These are phyloP conservation scores for Cutaneotrichosporon cyanovorans DNA, from an alignment of 1,284 basidiomycete genomes.

Conservation along the genomic window DNA sequence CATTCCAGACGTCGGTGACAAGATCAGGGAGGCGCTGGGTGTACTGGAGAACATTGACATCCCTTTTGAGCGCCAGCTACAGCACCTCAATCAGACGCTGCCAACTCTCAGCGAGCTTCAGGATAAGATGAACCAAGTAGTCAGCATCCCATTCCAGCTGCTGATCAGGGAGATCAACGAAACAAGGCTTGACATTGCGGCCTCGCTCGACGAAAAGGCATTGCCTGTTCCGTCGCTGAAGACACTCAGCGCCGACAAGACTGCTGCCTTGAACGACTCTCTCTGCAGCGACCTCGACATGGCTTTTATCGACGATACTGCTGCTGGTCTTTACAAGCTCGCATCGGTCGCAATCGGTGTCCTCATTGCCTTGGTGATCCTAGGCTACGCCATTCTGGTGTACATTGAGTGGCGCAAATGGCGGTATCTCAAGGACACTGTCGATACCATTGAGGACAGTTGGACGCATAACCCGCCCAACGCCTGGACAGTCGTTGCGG, in stretches of 20 bases:
- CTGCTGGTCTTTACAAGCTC: conserved; percentile 63
- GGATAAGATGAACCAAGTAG: conserved; percentile 60
- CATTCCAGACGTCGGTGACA: no score
- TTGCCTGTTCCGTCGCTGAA: conserved; percentile 58
- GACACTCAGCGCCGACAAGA: conserved; percentile 20
- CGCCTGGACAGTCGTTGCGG: conserved; percentile 37
- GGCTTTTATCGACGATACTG: conserved; percentile 73
- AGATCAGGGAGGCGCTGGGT: no score
- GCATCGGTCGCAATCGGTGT: conserved; percentile 69
- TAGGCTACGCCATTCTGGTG: conserved; percentile 36
- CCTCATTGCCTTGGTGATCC: conserved; percentile 47
- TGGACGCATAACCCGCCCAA: conserved; percentile 20
- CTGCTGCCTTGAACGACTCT: conserved; percentile 20
- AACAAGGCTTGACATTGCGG: conserved; percentile 57
- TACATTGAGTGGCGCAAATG: conserved; percentile 45
- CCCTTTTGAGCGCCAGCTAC: conserved; percentile 68
- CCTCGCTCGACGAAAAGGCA: conserved; percentile 60
- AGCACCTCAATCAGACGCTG: conserved; percentile 67
- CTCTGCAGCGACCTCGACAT: conserved; percentile 70
- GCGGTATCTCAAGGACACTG: conserved; percentile 30
- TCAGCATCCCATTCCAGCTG: conserved; percentile 75
- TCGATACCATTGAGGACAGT: conserved; percentile 32
- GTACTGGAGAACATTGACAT: conserved; percentile 70
- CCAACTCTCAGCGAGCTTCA: conserved; percentile 73
- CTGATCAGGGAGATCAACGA: conserved; percentile 80